phyloP scores from a whole-genome alignment of 257 asterid species.

The Penstemon davidsonii region DNA sequence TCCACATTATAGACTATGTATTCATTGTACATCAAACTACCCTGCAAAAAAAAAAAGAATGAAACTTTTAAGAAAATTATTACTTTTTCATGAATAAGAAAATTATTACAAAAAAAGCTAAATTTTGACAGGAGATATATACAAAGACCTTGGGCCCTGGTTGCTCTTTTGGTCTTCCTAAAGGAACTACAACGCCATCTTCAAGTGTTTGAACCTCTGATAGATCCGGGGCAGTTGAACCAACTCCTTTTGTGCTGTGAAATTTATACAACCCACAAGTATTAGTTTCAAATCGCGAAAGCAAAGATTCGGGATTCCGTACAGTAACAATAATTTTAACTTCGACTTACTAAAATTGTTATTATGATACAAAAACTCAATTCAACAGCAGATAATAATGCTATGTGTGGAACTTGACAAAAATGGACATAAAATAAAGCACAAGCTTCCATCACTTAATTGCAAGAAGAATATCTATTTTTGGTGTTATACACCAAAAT shows the following conservation, averaged over 20 bases:
- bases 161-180: conserved; percentile 70
- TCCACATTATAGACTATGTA: conserved; percentile 88
- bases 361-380: no score
- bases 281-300: neutral
- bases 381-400: no score
- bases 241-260: conserved; percentile 90
- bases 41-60: conserved; percentile 47
- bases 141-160: conserved; percentile 42
- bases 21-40: conserved; percentile 69
- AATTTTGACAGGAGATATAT: neutral
- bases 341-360: neutral
- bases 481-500: no score
- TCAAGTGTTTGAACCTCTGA: conserved; percentile 60
- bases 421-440: no score
- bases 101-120: neutral
- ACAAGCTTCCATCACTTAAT: no score
- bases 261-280: conserved; percentile 15
- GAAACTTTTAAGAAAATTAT: neutral
- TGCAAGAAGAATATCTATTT: no score
- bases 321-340: neutral
- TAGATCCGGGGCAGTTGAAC: conserved; percentile 66
- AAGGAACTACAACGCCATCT: conserved; percentile 75
- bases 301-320: neutral
- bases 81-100: neutral
- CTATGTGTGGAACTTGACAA: no score